Conservation (phyloP, 2,329 filamentous ascomycete genomes). For the Xenosphaeropsis pyriputrescens region DNA sequence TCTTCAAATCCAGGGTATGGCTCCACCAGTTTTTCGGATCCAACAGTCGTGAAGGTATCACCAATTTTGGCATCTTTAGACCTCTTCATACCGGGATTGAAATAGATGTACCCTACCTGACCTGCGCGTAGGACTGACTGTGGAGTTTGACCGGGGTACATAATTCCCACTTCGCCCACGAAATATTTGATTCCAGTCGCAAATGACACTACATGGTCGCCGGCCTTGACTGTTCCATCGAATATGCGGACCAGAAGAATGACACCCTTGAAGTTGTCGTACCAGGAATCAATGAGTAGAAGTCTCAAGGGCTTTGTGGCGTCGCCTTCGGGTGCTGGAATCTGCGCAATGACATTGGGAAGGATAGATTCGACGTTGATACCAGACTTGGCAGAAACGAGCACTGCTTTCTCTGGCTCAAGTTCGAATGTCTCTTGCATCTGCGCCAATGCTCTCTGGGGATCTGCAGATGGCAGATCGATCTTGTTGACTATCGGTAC, state of each 20-base stretch:
- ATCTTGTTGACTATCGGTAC: slow-evolving; percentile 96
- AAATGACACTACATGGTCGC: slow-evolving; percentile 77
- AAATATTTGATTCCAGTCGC: slow-evolving; percentile 82
- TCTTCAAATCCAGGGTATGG: slow-evolving; percentile 89
- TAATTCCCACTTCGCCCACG: slow-evolving; percentile 92
- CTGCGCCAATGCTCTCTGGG: slow-evolving; percentile 74
- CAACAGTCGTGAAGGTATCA: slow-evolving; percentile 81
- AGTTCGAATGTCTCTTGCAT: slow-evolving; percentile 80
- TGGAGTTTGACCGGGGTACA: slow-evolving; percentile 77
- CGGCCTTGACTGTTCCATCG: slow-evolving; percentile 68
- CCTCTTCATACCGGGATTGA: slow-evolving; percentile 97
- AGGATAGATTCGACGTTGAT: slow-evolving; percentile 73
- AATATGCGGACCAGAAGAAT: slow-evolving; percentile 85
- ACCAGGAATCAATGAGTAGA: slow-evolving; percentile 94
- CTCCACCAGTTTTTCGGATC: slow-evolving; percentile 60
- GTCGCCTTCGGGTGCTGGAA: slow-evolving; percentile 70
- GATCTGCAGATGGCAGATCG: slow-evolving; percentile 78
- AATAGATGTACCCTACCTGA: slow-evolving; percentile 91
- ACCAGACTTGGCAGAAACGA: slow-evolving; percentile 90
- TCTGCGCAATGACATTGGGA: slow-evolving; percentile 70
- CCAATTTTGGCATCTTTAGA: slow-evolving; percentile 93
- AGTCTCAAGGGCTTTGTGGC: slow-evolving; percentile 59
- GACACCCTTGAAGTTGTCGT: slow-evolving; percentile 89
- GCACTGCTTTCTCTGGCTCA: slow-evolving; percentile 55
- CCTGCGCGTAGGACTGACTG: slow-evolving; percentile 73